These are phyloP conservation scores for Botryotinia globosa DNA, from an alignment of 2,329 filamentous ascomycete genomes.

Conservation along the genomic window DNA sequence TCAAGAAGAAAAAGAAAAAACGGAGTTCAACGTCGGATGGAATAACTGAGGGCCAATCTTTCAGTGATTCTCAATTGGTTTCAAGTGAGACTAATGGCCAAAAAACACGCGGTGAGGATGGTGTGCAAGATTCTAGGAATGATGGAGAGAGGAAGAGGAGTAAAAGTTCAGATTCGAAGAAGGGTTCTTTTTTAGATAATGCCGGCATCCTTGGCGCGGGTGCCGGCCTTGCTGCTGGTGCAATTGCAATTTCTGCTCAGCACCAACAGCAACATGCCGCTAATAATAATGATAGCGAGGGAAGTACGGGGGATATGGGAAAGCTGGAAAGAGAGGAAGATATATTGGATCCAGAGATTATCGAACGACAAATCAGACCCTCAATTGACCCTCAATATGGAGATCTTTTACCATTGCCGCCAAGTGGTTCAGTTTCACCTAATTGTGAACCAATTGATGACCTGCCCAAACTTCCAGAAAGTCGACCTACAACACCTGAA, in stretches of 20 bases:
- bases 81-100: slow-evolving; percentile 31
- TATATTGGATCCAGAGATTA: slow-evolving; percentile 56
- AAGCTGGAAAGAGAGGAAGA: slow-evolving; percentile 33
- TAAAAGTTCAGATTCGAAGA: slow-evolving; percentile 35
- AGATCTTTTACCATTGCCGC: slow-evolving; percentile 62
- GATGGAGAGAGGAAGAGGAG: slow-evolving; percentile 35
- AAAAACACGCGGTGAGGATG: slow-evolving; percentile 28
- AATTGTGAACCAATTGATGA: slow-evolving; percentile 38
- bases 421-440: slow-evolving; percentile 55
- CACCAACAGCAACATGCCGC: slow-evolving; percentile 39
- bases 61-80: slow-evolving; percentile 29
- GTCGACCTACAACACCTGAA: slow-evolving; percentile 49
- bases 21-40: slow-evolving; percentile 35
- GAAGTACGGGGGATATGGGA: slow-evolving; percentile 12
- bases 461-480: slow-evolving; percentile 55
- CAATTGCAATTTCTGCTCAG: slow-evolving; percentile 39
- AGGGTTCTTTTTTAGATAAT: slow-evolving; percentile 69
- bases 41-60: slow-evolving; percentile 28
- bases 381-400: slow-evolving; percentile 66
- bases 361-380: slow-evolving; percentile 56
- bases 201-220: slow-evolving; percentile 67
- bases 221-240: slow-evolving; percentile 60
- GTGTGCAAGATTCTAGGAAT: slow-evolving; percentile 27
- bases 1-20: slow-evolving; percentile 37
- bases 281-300: slow-evolving; percentile 33